A percentile compares a stretch with the other conserved stretches of the same genome.
phyloP scores from a whole-genome alignment of 352 stramenopile genomes.

The Phytophthora quininea region DNA sequence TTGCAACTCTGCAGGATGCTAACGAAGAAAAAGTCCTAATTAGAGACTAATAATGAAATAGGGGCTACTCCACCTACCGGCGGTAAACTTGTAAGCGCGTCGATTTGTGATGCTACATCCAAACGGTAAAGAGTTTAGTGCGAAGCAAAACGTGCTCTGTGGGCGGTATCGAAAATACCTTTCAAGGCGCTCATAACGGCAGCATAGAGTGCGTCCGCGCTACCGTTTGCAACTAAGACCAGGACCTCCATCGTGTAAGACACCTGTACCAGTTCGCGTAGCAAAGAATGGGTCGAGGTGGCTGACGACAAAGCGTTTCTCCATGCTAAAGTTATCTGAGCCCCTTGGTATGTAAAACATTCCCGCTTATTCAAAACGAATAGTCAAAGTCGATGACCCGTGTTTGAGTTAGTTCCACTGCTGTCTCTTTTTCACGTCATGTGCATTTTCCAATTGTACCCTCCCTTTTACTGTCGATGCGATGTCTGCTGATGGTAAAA shows the following conservation, averaged over 20 bases:
- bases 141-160: no score
- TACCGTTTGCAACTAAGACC: constrained; percentile 33
- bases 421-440: constrained; percentile 24
- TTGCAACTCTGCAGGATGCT: constrained; percentile 23
- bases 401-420: constrained; percentile 23
- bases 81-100: constrained; percentile 30
- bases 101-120: no score
- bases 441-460: no score
- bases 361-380: no score
- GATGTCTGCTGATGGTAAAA: constrained; percentile 67
- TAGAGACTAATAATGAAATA: not conserved
- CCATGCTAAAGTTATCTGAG: constrained; percentile 3
- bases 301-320: constrained; percentile 14
- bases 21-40: not conserved
- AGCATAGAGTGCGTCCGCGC: constrained; percentile 25
- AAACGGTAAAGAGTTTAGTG: no score
- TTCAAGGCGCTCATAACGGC: constrained; percentile 29
- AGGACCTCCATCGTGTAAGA: constrained; percentile 40
- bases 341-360: not conserved
- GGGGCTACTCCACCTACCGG: constrained; percentile 23
- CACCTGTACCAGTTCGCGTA: not conserved
- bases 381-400: no score
- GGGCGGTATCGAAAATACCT: no score
- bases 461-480: constrained; percentile 28
- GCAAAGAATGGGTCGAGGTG: not conserved